A percentile compares a stretch with the other conserved stretches of the same genome.
phyloP scores from a whole-genome alignment of 176 grass and related monocot genomes.

The Musa acuminata region DNA sequence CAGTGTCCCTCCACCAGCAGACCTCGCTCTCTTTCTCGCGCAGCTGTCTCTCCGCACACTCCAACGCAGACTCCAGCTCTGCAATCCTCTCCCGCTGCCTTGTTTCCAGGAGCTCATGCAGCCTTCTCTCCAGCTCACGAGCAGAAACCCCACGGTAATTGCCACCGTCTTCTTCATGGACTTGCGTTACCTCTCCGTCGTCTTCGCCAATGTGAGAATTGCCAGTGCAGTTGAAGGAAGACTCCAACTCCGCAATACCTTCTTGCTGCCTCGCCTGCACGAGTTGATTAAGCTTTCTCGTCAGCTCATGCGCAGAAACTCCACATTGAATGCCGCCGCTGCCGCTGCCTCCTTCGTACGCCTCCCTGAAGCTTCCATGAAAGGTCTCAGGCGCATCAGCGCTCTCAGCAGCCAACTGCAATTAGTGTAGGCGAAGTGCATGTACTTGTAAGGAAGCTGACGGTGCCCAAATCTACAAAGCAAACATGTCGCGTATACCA shows the following conservation, averaged over 20 bases:
- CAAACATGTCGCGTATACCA: not conserved
- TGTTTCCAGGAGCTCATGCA: slow-evolving; percentile 58
- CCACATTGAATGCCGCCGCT: slow-evolving; percentile 25
- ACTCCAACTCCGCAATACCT: slow-evolving; percentile 65
- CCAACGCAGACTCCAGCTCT: slow-evolving; percentile 66
- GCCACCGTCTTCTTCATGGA: not conserved
- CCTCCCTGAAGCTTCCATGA: not conserved
- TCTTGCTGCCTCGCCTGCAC: slow-evolving; percentile 51
- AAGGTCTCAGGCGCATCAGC: not conserved
- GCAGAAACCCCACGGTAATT: slow-evolving; percentile 3
- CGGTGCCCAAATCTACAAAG: too few relatives aligned
- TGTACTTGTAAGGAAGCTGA: not conserved
- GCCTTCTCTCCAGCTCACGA: slow-evolving; percentile 52
- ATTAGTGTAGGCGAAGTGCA: not conserved
- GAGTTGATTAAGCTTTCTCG: slow-evolving; percentile 65
- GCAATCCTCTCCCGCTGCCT: slow-evolving; percentile 66
- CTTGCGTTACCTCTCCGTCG: not conserved
- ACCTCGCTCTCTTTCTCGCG: slow-evolving; percentile 61
- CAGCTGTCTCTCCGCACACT: slow-evolving; percentile 46
- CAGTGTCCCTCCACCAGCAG: slow-evolving; percentile 83
- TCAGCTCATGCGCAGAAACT: slow-evolving; percentile 64
- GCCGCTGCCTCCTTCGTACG: too few relatives aligned
- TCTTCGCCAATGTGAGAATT: not conserved
- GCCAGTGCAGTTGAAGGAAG: slow-evolving; percentile 29
- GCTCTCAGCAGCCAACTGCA: slow-evolving; percentile 4